These are phyloP conservation scores for Penicillium sp. DNA, from an alignment of 2,329 filamentous ascomycete species.

Conservation along the genomic window DNA sequence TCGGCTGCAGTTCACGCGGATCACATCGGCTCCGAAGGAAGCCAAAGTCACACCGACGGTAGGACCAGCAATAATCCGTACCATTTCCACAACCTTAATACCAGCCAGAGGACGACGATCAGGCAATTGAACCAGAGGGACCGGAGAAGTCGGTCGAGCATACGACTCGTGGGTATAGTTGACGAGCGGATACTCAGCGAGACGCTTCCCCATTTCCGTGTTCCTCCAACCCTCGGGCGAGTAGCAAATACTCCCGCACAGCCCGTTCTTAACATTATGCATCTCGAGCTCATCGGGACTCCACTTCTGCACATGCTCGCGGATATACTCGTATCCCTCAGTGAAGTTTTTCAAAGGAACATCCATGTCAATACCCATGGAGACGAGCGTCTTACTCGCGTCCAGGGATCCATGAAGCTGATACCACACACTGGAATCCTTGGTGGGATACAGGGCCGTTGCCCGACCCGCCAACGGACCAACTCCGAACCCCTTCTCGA, in stretches of 20 bases:
- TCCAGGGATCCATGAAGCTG: constrained; percentile 54
- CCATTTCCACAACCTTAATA: constrained; percentile 52
- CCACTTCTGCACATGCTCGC: constrained; percentile 33
- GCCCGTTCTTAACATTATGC: constrained; percentile 43
- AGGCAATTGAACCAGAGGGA: constrained; percentile 15
- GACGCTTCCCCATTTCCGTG: constrained; percentile 47
- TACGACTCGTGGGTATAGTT: constrained; percentile 41
- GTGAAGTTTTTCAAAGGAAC: constrained; percentile 8
- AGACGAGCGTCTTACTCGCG: constrained; percentile 44
- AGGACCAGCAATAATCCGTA: constrained; percentile 42
- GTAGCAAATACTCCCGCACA: constrained; percentile 49
- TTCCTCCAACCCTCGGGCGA: constrained; percentile 47
- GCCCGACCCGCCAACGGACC: constrained; percentile 42
- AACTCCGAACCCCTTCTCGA: constrained; percentile 40
- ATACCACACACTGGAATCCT: constrained; percentile 50
- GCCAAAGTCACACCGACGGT: constrained; percentile 45
- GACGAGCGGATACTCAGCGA: constrained; percentile 47
- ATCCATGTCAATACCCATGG: constrained; percentile 49
- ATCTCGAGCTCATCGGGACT: constrained; percentile 46
- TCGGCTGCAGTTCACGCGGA: constrained; percentile 48
- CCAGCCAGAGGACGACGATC: constrained; percentile 41
- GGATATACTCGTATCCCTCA: constrained; percentile 27
- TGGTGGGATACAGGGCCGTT: constrained; percentile 52
- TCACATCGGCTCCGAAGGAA: constrained; percentile 50
- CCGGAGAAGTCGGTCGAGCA: constrained; percentile 35